Conservation (phyloP, 345 rosid genomes). For the Euphorbia tirucalli region DNA sequence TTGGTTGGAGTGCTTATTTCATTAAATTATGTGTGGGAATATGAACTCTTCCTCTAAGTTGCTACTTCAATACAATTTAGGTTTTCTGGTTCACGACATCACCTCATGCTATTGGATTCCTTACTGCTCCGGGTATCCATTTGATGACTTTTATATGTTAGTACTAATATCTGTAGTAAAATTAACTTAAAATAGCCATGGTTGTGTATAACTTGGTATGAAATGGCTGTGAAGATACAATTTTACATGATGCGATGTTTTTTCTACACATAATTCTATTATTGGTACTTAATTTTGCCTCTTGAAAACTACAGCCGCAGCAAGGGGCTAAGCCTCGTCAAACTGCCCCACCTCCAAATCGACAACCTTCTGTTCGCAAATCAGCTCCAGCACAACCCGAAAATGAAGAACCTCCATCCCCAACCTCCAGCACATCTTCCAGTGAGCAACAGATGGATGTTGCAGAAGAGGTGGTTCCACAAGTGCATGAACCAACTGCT, state of each 20-base stretch:
- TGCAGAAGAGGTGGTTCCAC: conserved; percentile 38
- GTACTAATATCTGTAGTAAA: neutral
- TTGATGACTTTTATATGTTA: neutral
- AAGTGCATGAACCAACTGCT: conserved; percentile 35
- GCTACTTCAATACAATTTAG: neutral
- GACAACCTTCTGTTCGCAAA: conserved; percentile 31
- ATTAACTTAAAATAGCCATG: neutral
- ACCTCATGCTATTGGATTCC: neutral
- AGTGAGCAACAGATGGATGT: conserved; percentile 54
- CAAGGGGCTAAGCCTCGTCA: conserved; percentile 36
- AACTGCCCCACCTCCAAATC: conserved; percentile 32
- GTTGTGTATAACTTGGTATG: neutral
- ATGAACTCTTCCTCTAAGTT: neutral
- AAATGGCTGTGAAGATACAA: neutral
- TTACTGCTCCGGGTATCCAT: neutral
- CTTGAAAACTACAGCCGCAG: conserved; percentile 32
- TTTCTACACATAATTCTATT: neutral
- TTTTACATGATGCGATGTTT: neutral
- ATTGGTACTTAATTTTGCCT: neutral
- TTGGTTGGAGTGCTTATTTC: neutral
- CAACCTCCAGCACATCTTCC: conserved; percentile 67
- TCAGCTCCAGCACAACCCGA: conserved; percentile 34
- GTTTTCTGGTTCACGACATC: neutral
- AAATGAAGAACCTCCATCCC: conserved; percentile 57
- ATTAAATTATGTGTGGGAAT: neutral